Evolutionary conservation across 257 asterid species (phyloP).

Genomic region (Apocynum venetum): DNA sequence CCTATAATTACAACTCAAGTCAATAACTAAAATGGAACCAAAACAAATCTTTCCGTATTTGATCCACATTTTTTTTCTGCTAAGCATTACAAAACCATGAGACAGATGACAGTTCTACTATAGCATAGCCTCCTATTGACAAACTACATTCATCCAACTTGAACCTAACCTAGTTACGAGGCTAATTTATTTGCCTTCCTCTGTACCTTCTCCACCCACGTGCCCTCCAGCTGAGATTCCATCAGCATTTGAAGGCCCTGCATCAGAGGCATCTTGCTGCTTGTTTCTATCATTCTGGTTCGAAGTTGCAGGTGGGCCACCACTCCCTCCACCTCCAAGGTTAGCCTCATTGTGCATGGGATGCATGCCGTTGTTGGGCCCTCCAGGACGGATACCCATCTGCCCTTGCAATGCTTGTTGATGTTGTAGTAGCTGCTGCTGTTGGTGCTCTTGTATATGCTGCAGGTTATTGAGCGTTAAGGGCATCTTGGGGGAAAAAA

Average conservation of each 20-base stretch:
- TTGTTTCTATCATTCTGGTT: slow-evolving; percentile 35
- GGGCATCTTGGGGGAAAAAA: slow-evolving; percentile 53
- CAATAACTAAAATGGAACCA: not conserved
- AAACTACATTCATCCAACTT: not conserved
- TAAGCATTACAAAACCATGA: slow-evolving; percentile 7
- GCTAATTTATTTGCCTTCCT: slow-evolving; percentile 36
- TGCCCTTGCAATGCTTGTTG: slow-evolving; percentile 42
- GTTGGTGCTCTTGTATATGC: slow-evolving; percentile 52
- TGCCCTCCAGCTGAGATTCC: slow-evolving; percentile 35
- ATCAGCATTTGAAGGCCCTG: slow-evolving; percentile 33
- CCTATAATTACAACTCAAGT: slow-evolving; percentile 16
- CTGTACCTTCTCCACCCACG: slow-evolving; percentile 35
- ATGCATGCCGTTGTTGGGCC: slow-evolving; percentile 42
- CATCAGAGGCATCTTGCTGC: slow-evolving; percentile 46
- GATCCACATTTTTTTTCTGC: not conserved
- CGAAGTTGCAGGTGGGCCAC: slow-evolving; percentile 36
- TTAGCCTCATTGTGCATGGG: slow-evolving; percentile 29
- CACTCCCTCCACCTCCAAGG: slow-evolving; percentile 39
- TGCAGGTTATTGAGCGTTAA: slow-evolving; percentile 42
- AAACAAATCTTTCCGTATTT: not conserved
- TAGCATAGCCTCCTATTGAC: slow-evolving; percentile 6
- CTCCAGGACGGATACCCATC: slow-evolving; percentile 45
- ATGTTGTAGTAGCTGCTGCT: slow-evolving; percentile 37
- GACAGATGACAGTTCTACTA: not conserved
- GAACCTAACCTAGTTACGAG: not conserved